phyloP scores from a whole-genome alignment of 1,284 basidiomycete species.

The Leccinum cinnamomeum region DNA sequence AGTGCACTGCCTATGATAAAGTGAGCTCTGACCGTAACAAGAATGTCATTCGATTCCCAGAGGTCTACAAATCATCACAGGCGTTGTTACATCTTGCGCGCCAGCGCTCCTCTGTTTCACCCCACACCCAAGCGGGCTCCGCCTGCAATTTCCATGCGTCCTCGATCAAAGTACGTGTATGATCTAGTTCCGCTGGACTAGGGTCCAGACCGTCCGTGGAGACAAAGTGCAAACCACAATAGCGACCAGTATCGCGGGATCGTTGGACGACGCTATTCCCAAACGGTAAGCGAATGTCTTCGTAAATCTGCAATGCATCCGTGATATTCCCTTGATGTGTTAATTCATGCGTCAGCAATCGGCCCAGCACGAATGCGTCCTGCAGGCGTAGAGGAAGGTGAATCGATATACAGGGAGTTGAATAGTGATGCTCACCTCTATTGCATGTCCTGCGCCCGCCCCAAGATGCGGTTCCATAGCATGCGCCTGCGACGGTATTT shows the following conservation, averaged over 20 bases:
- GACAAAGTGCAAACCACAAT: conserved; percentile 4
- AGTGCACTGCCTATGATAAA: too few species aligned
- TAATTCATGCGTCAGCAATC: conserved; percentile 32
- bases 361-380: conserved; percentile 40
- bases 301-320: conserved; percentile 33
- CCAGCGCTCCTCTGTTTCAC: conserved; percentile 17
- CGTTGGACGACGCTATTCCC: conserved; percentile 16
- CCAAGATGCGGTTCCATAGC: conserved; percentile 35
- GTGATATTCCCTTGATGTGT: conserved; percentile 23
- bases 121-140: conserved; percentile 14
- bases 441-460: conserved; percentile 35
- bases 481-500: conserved; percentile 28
- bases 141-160: conserved; percentile 24
- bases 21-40: too few species aligned
- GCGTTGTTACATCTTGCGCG: conserved; percentile 1
- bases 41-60: too few species aligned
- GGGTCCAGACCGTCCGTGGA: not conserved
- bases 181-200: conserved; percentile 11
- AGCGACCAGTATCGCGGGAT: conserved; percentile 2
- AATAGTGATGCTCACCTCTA: conserved; percentile 28
- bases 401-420: not conserved
- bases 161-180: conserved; percentile 15
- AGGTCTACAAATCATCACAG: too few species aligned
- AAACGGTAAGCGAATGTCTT: conserved; percentile 34
- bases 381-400: conserved; percentile 6